These are phyloP conservation scores for Globisporangium splendens DNA, from an alignment of 352 stramenopile species.

Conservation along the genomic window DNA sequence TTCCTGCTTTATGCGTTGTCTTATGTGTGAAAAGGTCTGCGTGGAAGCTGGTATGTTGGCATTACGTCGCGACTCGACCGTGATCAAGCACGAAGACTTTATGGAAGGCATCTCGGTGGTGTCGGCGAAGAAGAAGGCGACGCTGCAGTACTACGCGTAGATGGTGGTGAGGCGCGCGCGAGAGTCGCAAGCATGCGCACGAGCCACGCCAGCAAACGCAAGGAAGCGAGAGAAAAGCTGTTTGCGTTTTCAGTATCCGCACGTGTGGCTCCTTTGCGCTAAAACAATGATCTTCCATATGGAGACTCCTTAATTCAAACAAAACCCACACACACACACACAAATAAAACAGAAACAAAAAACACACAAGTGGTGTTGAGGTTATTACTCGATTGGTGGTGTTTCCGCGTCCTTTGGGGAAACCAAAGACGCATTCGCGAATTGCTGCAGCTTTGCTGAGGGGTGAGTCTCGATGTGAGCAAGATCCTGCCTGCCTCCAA, in stretches of 20 bases:
- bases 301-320: too few relatives aligned
- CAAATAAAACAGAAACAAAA: too few relatives aligned
- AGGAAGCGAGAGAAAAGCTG: not conserved
- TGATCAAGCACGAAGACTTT: constrained; percentile 99
- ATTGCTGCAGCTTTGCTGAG: too few relatives aligned
- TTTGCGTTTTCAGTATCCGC: not conserved
- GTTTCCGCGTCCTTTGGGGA: too few relatives aligned
- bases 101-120: constrained; percentile 99
- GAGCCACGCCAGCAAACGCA: not conserved
- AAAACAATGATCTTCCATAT: too few relatives aligned
- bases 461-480: constrained; percentile 16
- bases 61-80: constrained; percentile 90
- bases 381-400: too few relatives aligned
- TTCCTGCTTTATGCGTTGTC: not conserved
- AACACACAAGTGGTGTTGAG: too few relatives aligned
- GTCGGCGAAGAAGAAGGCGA: constrained; percentile 97
- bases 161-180: not conserved
- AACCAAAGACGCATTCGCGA: too few relatives aligned
- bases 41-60: constrained; percentile 99
- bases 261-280: not conserved
- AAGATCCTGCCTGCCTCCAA: constrained; percentile 12
- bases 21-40: constrained; percentile 60
- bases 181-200: too few relatives aligned
- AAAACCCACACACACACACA: too few relatives aligned
- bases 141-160: constrained; percentile 97